phyloP scores from a whole-genome alignment of 345 rosid species.

The Eucalyptus guilfoylei region DNA sequence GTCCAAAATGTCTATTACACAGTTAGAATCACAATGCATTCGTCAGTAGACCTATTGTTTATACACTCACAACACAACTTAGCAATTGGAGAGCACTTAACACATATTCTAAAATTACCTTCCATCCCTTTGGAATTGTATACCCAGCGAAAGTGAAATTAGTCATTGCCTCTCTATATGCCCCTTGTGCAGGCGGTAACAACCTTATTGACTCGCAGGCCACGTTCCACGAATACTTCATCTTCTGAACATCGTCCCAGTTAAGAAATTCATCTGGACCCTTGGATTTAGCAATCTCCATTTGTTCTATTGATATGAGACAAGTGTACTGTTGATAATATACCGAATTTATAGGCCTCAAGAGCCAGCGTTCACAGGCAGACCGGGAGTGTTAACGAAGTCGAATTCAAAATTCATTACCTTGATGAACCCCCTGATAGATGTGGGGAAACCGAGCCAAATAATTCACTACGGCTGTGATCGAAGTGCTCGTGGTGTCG shows the following conservation, averaged over 20 bases:
- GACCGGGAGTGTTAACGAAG: background rate
- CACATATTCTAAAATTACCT: background rate
- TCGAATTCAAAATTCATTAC: background rate
- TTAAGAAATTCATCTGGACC: background rate
- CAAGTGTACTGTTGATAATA: background rate
- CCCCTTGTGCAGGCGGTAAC: background rate
- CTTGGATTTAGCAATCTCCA: background rate
- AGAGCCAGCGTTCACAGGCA: background rate
- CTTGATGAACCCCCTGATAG: background rate
- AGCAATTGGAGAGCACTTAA: background rate
- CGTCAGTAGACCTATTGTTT: background rate
- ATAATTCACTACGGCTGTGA: background rate
- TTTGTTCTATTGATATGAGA: background rate
- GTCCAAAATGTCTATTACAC: background rate
- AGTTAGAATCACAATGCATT: background rate
- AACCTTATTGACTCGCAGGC: background rate
- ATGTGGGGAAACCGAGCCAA: background rate
- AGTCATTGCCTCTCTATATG: background rate
- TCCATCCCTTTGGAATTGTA: background rate
- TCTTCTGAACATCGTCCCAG: background rate
- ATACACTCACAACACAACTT: background rate
- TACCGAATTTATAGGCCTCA: background rate
- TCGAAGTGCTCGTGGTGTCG: background rate
- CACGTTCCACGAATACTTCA: background rate
- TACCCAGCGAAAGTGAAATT: background rate